These are phyloP conservation scores for Ceratobasidium sp. DNA, from an alignment of 1,284 basidiomycete genomes.

Conservation along the genomic window DNA sequence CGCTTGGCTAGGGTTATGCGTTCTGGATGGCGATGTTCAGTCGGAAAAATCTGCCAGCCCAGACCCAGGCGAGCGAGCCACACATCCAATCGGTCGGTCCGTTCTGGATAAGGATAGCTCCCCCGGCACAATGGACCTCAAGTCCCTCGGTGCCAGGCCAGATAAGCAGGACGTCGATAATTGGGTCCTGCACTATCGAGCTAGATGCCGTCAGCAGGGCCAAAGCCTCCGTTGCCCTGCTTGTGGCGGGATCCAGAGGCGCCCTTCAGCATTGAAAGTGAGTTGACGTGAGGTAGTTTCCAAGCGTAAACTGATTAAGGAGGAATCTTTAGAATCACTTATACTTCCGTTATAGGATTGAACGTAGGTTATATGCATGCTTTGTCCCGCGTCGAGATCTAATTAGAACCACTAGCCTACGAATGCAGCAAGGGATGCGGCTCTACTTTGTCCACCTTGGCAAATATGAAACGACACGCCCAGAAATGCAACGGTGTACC, in stretches of 20 bases:
- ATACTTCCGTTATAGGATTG: slow-evolving; percentile 10
- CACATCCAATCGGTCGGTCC: neutral
- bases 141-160: neutral
- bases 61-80: neutral
- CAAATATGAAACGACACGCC: slow-evolving; percentile 7
- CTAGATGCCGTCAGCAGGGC: neutral
- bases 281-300: neutral
- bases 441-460: neutral
- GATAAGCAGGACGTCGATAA: neutral
- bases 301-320: no score
- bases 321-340: neutral
- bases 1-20: neutral
- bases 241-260: neutral
- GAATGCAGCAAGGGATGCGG: slow-evolving; percentile 12
- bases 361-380: neutral
- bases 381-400: neutral
- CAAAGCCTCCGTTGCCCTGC: neutral
- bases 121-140: neutral
- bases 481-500: neutral
- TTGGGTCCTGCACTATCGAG: neutral
- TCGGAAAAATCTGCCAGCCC: neutral
- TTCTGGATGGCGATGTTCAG: neutral
- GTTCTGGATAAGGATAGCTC: neutral
- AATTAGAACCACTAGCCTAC: neutral
- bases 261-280: slow-evolving; percentile 10